These are phyloP conservation scores for Pelargonium cotyledonis DNA, from an alignment of 441 rosid genomes.

Conservation along the genomic window DNA sequence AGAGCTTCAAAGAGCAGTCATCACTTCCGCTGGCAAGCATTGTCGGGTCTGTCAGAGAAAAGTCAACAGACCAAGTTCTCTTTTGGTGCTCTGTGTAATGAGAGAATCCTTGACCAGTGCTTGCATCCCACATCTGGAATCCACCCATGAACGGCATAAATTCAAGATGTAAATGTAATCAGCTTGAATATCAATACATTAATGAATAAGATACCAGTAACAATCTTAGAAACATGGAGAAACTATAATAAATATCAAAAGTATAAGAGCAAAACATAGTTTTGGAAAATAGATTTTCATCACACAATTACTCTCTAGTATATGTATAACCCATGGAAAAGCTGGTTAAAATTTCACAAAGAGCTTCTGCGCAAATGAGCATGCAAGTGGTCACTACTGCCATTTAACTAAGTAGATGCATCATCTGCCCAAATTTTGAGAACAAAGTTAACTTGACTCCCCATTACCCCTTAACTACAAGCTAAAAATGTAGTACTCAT, in stretches of 20 bases:
- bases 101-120: constrained; percentile 71
- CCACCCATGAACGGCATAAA: constrained; percentile 17
- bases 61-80: constrained; percentile 99
- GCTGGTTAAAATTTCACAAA: neutral
- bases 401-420: neutral
- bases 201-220: neutral
- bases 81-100: constrained; percentile 79
- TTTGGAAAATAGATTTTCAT: neutral
- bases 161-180: too few species aligned
- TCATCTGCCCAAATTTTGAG: neutral
- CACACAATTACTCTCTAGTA: neutral
- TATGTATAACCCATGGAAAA: too few species aligned
- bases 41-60: constrained; percentile 74
- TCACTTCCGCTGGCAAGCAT: constrained; percentile 96
- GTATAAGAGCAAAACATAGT: neutral
- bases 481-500: neutral
- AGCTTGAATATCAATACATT: neutral
- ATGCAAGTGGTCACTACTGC: too few species aligned
- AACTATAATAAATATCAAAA: neutral
- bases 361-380: neutral
- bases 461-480: neutral
- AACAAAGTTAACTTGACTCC: neutral
- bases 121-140: constrained; percentile 87
- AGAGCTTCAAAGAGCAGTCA: constrained; percentile 89
- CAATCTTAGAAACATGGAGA: neutral